Percentiles rank a stretch among this genome's conserved stretches.
phyloP scores from a whole-genome alignment of 768 basidiomycete species.

The Rhodosporidiobolus odoratus region DNA sequence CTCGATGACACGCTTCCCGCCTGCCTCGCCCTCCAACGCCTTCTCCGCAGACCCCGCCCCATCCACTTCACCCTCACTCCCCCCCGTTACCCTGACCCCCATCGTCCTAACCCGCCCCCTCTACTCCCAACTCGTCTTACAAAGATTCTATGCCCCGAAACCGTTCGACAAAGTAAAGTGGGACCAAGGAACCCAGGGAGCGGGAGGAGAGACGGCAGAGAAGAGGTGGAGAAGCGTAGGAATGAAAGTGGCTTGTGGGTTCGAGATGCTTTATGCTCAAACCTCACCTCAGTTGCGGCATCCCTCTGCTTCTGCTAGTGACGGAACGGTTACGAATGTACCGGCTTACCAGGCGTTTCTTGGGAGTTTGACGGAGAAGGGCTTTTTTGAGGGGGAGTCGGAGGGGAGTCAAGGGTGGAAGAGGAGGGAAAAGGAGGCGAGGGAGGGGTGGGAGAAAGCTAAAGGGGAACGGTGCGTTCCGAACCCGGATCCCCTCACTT shows the following conservation, averaged over 20 bases:
- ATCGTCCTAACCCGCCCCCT: conserved; percentile 81
- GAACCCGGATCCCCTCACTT: no score
- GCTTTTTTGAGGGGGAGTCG: conserved; percentile 73
- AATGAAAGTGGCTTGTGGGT: conserved; percentile 88
- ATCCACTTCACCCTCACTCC: conserved; percentile 49
- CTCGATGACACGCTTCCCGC: conserved; percentile 83
- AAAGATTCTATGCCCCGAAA: conserved; percentile 86
- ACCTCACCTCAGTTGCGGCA: conserved; percentile 51
- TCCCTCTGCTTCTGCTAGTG: background rate
- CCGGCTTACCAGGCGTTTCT: conserved; percentile 39
- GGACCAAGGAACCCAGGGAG: conserved; percentile 45
- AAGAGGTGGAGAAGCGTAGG: conserved; percentile 79
- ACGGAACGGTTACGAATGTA: conserved; percentile 15
- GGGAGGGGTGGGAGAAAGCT: conserved; percentile 58
- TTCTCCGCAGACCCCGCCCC: conserved; percentile 55
- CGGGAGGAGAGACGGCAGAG: conserved; percentile 62
- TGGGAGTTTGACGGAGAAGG: conserved; percentile 47
- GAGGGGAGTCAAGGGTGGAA: conserved; percentile 76
- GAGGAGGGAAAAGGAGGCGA: conserved; percentile 65
- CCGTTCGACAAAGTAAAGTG: conserved; percentile 60
- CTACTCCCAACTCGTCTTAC: conserved; percentile 86
- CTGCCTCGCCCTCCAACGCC: conserved; percentile 50
- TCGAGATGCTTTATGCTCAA: conserved; percentile 93
- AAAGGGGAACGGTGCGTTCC: conserved; percentile 62
- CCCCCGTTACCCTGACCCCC: conserved; percentile 53